Base-by-base conservation (phyloP, 129 eudicot genomes). In the Rutidosis leptorrhynchoides region DNA sequence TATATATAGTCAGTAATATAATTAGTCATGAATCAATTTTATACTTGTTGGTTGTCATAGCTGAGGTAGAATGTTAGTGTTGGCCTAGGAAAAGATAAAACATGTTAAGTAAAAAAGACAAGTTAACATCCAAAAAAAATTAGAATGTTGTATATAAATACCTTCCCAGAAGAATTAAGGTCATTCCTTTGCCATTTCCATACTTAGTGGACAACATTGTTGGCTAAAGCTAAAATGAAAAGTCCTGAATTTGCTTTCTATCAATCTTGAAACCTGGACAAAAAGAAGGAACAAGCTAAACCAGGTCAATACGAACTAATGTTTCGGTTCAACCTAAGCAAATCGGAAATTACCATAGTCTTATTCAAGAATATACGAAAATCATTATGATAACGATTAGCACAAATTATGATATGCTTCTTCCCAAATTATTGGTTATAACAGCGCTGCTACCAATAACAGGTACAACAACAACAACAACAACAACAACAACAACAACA, bases 41-140 rank as follows among this genome's bases (percentile, higher is more conserved):
- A 93, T 89, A 83, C 96, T 85, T 23, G 89, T 52, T 62, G 93
- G 96, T 70, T 89, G 93, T 93, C 93, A 89, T 43, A 85, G 73
- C 73, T 83, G 93, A 45, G 93, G 93, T 58, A 59, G 37, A 57
- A 83, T 58, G 69, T 68, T 77, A 66, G 96, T 86, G 72, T 74
- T 85, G 28, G 96, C 94, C 96, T 89, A 56, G 7, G n/a, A n/a
- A n/a, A n/a, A n/a, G 62, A 42, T 69, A 35, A 24, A 23, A 28
- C 20, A 17, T 16, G 27, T 75, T 58, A 70, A 56, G n/a, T 65
- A 17, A 23, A 22, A 59, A n/a, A 62, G 16, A 32, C 22, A 65
- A 16, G 32, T 67, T 22, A 72, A 49, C 48, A 55, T 22, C 52
- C 15, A 33, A 68, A 6, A 24, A 17, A 12, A 3, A 64, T 25